phyloP scores from a whole-genome alignment of 179 eudicot species.

The Actinidia polygama region DNA sequence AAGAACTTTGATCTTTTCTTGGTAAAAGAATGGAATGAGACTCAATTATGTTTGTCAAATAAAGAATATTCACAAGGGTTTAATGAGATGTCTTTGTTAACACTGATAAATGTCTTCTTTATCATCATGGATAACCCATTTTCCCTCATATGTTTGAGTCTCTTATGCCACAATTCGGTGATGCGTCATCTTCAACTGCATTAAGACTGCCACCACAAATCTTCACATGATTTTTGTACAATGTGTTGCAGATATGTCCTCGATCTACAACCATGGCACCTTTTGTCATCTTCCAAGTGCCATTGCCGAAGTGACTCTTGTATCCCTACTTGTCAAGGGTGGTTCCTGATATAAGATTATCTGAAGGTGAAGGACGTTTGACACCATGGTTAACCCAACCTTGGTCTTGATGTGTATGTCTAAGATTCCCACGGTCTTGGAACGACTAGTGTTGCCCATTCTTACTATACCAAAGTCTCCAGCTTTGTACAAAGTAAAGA shows the following conservation, averaged over 20 bases:
- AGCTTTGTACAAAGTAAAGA: neutral
- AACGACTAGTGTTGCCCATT: neutral
- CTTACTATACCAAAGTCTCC: neutral
- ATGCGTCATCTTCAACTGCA: neutral
- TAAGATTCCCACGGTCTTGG: neutral
- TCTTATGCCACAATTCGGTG: neutral
- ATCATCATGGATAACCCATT: neutral
- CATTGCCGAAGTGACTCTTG: neutral
- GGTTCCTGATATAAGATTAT: neutral
- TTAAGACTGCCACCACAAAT: neutral
- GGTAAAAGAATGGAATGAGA: neutral
- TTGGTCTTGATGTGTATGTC: neutral
- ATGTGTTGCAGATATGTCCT: neutral
- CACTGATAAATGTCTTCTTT: neutral
- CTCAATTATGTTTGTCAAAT: neutral
- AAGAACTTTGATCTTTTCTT: neutral
- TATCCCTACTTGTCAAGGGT: neutral
- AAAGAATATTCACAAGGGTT: neutral
- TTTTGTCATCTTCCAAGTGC: neutral
- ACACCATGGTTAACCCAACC: neutral
- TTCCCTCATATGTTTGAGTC: neutral
- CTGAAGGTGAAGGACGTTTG: neutral
- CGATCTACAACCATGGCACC: neutral
- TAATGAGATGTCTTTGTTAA: neutral
- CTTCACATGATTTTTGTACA: neutral